Percentiles rank a stretch among this genome's conserved stretches.
Evolutionary conservation across 2,329 filamentous ascomycete genomes (phyloP).

Genomic region (Aspergillus caelatus): DNA sequence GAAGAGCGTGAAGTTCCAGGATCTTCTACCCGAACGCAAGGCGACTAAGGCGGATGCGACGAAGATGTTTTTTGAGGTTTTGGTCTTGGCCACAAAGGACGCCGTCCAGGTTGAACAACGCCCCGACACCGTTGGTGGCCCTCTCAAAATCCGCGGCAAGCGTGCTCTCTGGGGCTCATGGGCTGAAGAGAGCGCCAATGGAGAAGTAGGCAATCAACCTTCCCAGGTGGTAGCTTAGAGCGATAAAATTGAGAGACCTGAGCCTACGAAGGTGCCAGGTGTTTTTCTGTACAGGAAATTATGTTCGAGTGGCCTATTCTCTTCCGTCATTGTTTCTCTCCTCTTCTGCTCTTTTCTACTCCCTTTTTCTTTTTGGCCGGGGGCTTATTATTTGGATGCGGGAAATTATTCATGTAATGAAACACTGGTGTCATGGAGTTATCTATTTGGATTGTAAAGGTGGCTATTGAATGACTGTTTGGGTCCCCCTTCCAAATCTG

Average conservation of each 20-base stretch:
- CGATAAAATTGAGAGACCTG: neutral
- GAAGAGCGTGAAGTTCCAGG: conserved; percentile 84
- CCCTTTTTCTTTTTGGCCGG: neutral
- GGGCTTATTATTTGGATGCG: conserved; percentile 3
- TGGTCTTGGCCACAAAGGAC: conserved; percentile 96
- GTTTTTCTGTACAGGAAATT: conserved; percentile 7
- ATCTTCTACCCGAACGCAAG: conserved; percentile 78
- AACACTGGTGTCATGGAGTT: conserved; percentile 14
- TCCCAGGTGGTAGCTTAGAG: conserved; percentile 28
- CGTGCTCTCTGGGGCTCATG: conserved; percentile 95
- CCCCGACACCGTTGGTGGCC: conserved; percentile 70
- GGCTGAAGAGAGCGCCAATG: conserved; percentile 71
- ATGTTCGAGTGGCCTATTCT: neutral
- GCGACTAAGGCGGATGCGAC: conserved; percentile 90
- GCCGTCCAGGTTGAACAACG: conserved; percentile 95
- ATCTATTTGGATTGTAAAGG: conserved; percentile 15
- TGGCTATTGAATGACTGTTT: conserved; percentile 6
- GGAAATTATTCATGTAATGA: conserved; percentile 13
- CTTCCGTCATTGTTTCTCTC: neutral
- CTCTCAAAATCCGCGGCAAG: conserved; percentile 85
- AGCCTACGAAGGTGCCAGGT: neutral
- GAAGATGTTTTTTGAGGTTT: conserved; percentile 98
- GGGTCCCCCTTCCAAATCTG: neutral
- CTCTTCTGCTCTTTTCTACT: neutral
- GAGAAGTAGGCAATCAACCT: conserved; percentile 45